Conservation (phyloP, 2,329 filamentous ascomycete species). For the Laburnicola sp. region DNA sequence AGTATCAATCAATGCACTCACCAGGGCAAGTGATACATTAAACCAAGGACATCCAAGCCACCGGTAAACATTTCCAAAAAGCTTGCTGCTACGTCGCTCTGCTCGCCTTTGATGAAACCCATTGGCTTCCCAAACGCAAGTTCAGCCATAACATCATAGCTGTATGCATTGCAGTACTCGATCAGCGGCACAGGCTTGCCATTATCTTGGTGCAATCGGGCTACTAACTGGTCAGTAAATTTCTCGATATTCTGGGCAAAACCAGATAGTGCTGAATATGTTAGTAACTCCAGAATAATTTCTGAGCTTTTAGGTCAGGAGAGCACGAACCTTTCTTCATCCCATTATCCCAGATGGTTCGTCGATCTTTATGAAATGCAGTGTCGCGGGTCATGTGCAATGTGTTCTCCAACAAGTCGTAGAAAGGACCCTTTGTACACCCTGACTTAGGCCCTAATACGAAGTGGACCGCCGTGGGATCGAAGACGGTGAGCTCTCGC, state of each 20-base stretch:
- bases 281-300: neutral
- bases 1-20: neutral
- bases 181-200: slow-evolving; percentile 42
- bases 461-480: slow-evolving; percentile 23
- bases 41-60: slow-evolving; percentile 23
- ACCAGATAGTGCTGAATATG: slow-evolving; percentile 19
- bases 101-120: slow-evolving; percentile 43
- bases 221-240: slow-evolving; percentile 28
- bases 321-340: slow-evolving; percentile 25
- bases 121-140: slow-evolving; percentile 51
- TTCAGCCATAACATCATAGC: slow-evolving; percentile 52
- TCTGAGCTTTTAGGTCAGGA: neutral
- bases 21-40: slow-evolving; percentile 34
- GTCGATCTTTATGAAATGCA: slow-evolving; percentile 24
- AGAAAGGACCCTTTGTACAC: slow-evolving; percentile 31
- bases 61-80: slow-evolving; percentile 40
- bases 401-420: slow-evolving; percentile 21
- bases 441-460: slow-evolving; percentile 22
- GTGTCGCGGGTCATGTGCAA: slow-evolving; percentile 29
- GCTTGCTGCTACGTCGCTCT: slow-evolving; percentile 23
- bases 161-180: slow-evolving; percentile 49
- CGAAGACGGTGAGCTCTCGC: slow-evolving; percentile 27
- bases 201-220: slow-evolving; percentile 19
- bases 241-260: slow-evolving; percentile 27
- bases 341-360: slow-evolving; percentile 33